Base-by-base conservation (phyloP, 2,329 filamentous ascomycete species). In the Aureobasidium sp. region DNA sequence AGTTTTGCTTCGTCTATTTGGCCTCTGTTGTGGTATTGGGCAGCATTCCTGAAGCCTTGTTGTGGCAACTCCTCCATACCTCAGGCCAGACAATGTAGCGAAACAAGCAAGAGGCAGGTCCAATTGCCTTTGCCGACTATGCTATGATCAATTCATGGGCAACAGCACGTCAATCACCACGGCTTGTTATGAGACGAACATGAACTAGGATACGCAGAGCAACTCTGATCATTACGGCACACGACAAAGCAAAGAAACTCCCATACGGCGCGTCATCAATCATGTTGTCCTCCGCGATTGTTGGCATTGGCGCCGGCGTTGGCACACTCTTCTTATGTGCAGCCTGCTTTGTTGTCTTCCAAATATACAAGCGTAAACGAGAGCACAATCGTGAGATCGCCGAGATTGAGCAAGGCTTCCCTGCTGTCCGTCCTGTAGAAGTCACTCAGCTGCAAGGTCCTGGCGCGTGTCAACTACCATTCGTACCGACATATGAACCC, bases 401-500 rank as follows among this genome's bases (percentile, higher is more conserved):
- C 14, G 61, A 61, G 55, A 53, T 66, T 3, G 63, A 65, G 35
- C 53, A 60, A 21, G 58, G 59, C 17, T 49, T 51, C 14, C 45
- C 45, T 21, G 22, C 34, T 21, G 34, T 34, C 6, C 45, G 30
- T 10, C 45, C 45, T 38, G 45, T 49, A 6, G 45, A 49, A n/a
- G 24, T 49, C 12, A 2, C 32, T 21, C 45, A 39, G 19, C 21
- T 34, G 16, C 35, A 64, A 51, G 55, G 62, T 34, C 19, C 27
- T 27, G 48, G 48, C 17, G 22, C 37, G 10, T 51, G 37, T 11
- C 48, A 51, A 27, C 10, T 51, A 5, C 48, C 48, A 24, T 51
- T 61, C 2, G 56, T 66, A 11, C 56, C 68, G 3, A 64, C 66
- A 2, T 69, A 67, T 61, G 66, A 67, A 39, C 58, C 62, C 2